Base-by-base conservation (phyloP, 1,284 basidiomycete genomes). In the Ustilago vetiveriae region DNA sequence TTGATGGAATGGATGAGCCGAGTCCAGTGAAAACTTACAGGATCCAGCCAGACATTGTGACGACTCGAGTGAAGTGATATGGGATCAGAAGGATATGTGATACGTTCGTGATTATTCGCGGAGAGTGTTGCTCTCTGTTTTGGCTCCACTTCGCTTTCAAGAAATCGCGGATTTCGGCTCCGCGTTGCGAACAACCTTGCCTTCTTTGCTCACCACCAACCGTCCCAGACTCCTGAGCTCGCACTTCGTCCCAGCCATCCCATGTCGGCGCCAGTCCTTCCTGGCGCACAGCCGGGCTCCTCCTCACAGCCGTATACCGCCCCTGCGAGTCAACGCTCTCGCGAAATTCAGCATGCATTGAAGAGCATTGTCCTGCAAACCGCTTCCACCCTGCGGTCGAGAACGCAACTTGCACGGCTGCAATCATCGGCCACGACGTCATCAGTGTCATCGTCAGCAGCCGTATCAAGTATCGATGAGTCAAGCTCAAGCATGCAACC, bases 321-420 rank as follows among this genome's bases (percentile, higher is more conserved):
- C 0, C 33, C 55, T 4, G 62, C 62, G 2, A 11, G 46, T 2
- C 54, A 56, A 36, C 57, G 64, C n/a, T 64, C 64, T 17, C 32
- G 27, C 37, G 42, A 67, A 44, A 67, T 72, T 36, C 69, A 67
- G 36, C 49, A 45, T 6, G 44, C 64, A 4, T 64, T 72, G n/a
- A 62, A 56, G 32, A 51, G 48, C 24, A 67, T 72, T 43, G 64
- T 72, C 11, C 64, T 72, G 14, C 41, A 62, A 23, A 72, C 69
- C 19, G 69, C 64, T 3, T 63, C 65, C 14, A 53, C 69, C 10
- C 49, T 72, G 16, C 63, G 69, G 19, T 39, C 69, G 19, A 57
- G 49, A 50, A 57, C 58, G 4, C 68, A 66, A 21, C 68, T 63
- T 10, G 48, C 56, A 9, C 62, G 62, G 0, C 46, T 65, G 6